phyloP scores from a whole-genome alignment of 306 rosid genomes.

The Castanea sativa region DNA sequence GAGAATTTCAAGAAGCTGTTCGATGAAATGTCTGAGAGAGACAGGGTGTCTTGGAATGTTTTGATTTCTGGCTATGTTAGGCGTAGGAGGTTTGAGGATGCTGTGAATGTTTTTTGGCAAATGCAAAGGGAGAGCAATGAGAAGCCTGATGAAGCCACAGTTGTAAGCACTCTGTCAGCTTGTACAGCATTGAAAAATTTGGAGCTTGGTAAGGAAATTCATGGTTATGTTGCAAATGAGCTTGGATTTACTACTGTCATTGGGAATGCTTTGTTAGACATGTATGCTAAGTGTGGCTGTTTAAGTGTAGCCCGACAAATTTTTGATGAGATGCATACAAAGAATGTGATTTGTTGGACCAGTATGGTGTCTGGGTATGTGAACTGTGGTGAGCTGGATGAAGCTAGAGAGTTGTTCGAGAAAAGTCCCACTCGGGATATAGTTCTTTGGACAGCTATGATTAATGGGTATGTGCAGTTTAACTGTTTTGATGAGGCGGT shows the following conservation, averaged over 20 bases:
- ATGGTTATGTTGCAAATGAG: slow-evolving; percentile 29
- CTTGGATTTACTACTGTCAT: slow-evolving; percentile 20
- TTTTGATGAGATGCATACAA: slow-evolving; percentile 32
- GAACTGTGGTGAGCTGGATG: slow-evolving; percentile 34
- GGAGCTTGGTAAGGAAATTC: slow-evolving; percentile 42
- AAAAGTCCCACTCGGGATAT: slow-evolving; percentile 36
- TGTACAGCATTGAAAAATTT: slow-evolving; percentile 31
- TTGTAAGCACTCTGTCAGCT: slow-evolving; percentile 43
- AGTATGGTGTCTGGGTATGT: slow-evolving; percentile 41
- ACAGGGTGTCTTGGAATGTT: slow-evolving; percentile 40
- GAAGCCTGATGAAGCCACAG: slow-evolving; percentile 35
- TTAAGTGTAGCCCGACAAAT: slow-evolving; percentile 23
- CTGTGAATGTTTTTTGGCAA: slow-evolving; percentile 23
- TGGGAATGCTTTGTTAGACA: slow-evolving; percentile 25
- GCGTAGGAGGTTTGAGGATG: slow-evolving; percentile 32
- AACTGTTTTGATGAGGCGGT: slow-evolving; percentile 31
- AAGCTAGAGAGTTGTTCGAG: slow-evolving; percentile 47
- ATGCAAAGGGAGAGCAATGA: slow-evolving; percentile 32
- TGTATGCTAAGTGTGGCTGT: slow-evolving; percentile 40
- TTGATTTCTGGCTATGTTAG: slow-evolving; percentile 32
- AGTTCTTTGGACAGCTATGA: slow-evolving; percentile 49
- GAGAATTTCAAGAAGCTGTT: slow-evolving; percentile 20
- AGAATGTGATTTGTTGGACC: slow-evolving; percentile 44
- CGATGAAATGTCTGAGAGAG: slow-evolving; percentile 38
- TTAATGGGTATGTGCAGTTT: slow-evolving; percentile 43